Evolutionary conservation across 2,329 filamentous ascomycete genomes (phyloP).

Genomic region (Apiospora rasikravindrae): DNA sequence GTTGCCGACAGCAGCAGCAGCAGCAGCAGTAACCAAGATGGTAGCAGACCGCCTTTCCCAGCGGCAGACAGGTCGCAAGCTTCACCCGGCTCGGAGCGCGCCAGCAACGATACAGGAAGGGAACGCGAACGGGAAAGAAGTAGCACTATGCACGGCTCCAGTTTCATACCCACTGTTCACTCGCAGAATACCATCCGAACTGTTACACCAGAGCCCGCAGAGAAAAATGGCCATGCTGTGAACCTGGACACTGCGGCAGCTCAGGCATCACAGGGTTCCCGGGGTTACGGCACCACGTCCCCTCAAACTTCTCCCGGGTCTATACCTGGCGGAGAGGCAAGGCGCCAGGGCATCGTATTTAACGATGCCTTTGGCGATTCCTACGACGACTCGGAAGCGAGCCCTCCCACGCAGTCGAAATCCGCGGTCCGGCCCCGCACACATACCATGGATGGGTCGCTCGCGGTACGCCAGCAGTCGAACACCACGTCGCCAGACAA

Average conservation of each 20-base stretch:
- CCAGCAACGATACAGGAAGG: slow-evolving; percentile 31
- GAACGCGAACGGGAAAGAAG: slow-evolving; percentile 29
- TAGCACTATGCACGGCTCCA: slow-evolving; percentile 30
- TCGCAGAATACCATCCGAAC: slow-evolving; percentile 60
- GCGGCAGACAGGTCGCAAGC: slow-evolving; percentile 37
- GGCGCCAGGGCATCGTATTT: slow-evolving; percentile 66
- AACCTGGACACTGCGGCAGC: slow-evolving; percentile 29
- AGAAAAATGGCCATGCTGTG: slow-evolving; percentile 33
- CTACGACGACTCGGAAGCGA: slow-evolving; percentile 53
- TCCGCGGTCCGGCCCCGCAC: slow-evolving; percentile 57
- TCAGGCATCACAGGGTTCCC: slow-evolving; percentile 38
- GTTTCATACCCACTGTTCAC: slow-evolving; percentile 36
- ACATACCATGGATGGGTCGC: slow-evolving; percentile 61
- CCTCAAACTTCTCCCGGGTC: slow-evolving; percentile 55
- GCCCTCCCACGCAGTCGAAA: slow-evolving; percentile 43
- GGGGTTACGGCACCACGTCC: slow-evolving; percentile 43
- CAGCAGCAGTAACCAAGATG: slow-evolving; percentile 5
- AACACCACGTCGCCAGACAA: slow-evolving; percentile 48
- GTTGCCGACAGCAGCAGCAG: slow-evolving; percentile 19
- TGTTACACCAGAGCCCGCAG: slow-evolving; percentile 67
- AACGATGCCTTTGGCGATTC: slow-evolving; percentile 59
- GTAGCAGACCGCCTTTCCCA: background rate
- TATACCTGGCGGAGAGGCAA: slow-evolving; percentile 49
- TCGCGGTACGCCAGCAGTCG: slow-evolving; percentile 51
- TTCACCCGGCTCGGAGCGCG: slow-evolving; percentile 34